Conservation (phyloP, 2,329 filamentous ascomycete species). For the Metarhizium anisopliae region DNA sequence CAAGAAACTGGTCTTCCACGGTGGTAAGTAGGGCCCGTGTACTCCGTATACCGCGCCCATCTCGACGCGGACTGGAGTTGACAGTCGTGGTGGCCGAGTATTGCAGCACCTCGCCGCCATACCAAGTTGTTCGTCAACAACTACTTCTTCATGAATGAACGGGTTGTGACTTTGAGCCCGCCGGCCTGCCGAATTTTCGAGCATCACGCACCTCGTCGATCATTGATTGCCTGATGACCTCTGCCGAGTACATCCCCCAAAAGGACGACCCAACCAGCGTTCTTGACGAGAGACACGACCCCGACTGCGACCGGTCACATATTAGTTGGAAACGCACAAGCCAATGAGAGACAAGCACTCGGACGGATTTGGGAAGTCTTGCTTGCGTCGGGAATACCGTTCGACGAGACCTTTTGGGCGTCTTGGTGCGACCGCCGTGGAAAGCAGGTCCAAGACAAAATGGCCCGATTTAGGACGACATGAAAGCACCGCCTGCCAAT, state of each 20-base stretch:
- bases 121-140: no score
- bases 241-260: background rate
- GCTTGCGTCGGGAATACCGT: background rate
- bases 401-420: background rate
- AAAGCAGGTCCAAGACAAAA: background rate
- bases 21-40: no score
- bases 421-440: background rate
- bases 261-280: background rate
- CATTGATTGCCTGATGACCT: background rate
- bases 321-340: background rate
- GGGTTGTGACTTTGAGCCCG: no score
- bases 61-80: no score
- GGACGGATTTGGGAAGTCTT: conserved; percentile 1
- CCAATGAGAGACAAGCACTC: background rate
- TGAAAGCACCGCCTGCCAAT: no score
- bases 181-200: no score
- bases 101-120: no score
- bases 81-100: no score
- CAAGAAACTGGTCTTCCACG: no score
- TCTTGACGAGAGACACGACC: background rate
- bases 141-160: no score
- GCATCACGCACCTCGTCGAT: background rate
- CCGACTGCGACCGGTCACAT: background rate
- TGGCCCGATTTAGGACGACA: no score
- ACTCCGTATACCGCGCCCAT: no score